phyloP scores from a whole-genome alignment of 345 rosid species.

The Sonneratia caseolaris region DNA sequence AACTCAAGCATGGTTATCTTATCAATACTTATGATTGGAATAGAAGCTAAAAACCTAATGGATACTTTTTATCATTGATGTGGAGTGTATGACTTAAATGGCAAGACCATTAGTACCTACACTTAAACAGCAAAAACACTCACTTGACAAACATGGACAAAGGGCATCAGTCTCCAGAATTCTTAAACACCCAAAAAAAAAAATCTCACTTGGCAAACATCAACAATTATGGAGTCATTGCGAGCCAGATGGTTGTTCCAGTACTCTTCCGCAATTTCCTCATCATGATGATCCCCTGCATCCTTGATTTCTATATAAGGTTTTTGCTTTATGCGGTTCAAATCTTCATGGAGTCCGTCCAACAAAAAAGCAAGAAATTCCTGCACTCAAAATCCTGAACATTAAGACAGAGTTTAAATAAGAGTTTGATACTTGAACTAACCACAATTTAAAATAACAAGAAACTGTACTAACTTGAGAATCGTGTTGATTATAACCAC shows the following conservation, averaged over 20 bases:
- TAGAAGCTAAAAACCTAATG: neutral
- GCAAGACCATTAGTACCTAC: neutral
- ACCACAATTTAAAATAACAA: neutral
- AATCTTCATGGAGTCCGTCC: constrained; percentile 81
- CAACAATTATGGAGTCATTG: constrained; percentile 62
- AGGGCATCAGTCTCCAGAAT: neutral
- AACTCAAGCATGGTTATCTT: neutral
- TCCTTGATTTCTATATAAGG: constrained; percentile 56
- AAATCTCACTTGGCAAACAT: constrained; percentile 42
- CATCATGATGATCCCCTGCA: constrained; percentile 36
- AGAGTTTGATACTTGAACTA: neutral
- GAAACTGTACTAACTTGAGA: constrained; percentile 42
- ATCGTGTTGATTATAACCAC: constrained; percentile 69
- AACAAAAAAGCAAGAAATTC: constrained; percentile 65
- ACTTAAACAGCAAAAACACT: too few relatives aligned
- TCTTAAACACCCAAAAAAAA: neutral
- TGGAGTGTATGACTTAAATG: neutral
- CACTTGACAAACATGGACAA: neutral
- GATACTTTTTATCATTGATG: neutral
- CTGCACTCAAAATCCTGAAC: constrained; percentile 18
- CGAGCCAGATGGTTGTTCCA: constrained; percentile 59
- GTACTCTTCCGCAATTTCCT: constrained; percentile 61
- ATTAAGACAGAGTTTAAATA: neutral
- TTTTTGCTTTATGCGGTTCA: constrained; percentile 58
- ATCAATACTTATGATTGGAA: neutral